These are phyloP conservation scores for Phytophthora pluvialis DNA, from an alignment of 352 stramenopile genomes.

Conservation along the genomic window DNA sequence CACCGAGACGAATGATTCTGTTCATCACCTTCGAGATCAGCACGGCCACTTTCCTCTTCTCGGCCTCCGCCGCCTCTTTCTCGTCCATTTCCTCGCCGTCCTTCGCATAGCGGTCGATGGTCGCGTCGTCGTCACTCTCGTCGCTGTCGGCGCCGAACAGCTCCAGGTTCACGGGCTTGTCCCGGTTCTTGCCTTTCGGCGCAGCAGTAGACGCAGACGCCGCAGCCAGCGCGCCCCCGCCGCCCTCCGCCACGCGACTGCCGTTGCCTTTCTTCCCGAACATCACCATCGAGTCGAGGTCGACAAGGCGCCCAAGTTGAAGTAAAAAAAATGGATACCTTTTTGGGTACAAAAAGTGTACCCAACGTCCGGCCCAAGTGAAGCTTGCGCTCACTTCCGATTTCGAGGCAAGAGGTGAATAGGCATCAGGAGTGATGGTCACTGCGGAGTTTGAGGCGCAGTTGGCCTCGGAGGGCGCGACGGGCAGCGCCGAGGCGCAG, in stretches of 20 bases:
- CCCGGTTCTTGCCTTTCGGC: constrained; percentile 17
- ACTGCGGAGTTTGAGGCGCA: constrained; percentile 22
- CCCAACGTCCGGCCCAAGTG: neutral
- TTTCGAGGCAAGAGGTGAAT: constrained; percentile 2
- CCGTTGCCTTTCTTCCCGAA: constrained; percentile 37
- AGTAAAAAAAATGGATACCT: constrained; percentile 5
- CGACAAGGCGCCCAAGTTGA: constrained; percentile 16
- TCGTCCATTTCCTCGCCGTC: constrained; percentile 35
- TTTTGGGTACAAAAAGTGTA: constrained; percentile 1
- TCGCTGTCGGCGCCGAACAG: constrained; percentile 80
- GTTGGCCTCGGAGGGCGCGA: constrained; percentile 32
- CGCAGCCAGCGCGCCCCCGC: constrained; percentile 14
- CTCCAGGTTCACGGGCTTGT: constrained; percentile 43
- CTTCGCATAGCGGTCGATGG: constrained; percentile 73
- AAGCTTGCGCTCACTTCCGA: constrained; percentile 13
- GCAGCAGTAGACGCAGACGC: constrained; percentile 9
- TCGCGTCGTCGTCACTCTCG: constrained; percentile 83
- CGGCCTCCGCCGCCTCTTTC: constrained; percentile 33
- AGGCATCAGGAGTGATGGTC: constrained; percentile 36
- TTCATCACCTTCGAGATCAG: constrained; percentile 64
- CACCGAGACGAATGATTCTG: neutral
- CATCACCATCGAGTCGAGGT: constrained; percentile 45
- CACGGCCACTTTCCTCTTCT: constrained; percentile 72
- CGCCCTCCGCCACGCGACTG: constrained; percentile 48
- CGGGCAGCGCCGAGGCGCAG: constrained; percentile 22